Base-by-base conservation (phyloP, 1,284 basidiomycete genomes). In the Rhodotorula sp. region DNA sequence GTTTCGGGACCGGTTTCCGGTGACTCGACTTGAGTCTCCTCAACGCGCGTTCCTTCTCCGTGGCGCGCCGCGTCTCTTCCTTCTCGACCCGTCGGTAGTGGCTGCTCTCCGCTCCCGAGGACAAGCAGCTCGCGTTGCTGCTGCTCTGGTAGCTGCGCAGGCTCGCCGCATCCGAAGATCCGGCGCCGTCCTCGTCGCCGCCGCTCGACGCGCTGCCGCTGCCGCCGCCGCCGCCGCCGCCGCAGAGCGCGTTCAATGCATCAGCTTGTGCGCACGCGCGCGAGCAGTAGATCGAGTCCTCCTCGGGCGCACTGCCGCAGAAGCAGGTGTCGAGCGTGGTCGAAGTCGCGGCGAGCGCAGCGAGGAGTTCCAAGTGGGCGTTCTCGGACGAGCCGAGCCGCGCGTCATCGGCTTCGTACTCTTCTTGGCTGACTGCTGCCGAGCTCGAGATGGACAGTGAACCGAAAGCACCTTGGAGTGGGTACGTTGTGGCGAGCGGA, bases 261-360 rank as follows among this genome's bases (percentile, higher is more conserved):
- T 75, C 74, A 6, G 62, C 61, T 4, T 68, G 69, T 4, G 71
- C 71, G 64, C 74, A 75, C 15, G 55, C 45, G 2, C 65, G 49
- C 14, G 58, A 57, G 67, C 74, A 75, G 61, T 75, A 75, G 61
- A 75, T 75, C 53, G 62, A 66, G 48, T 75, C 74, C 49, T 70
- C 71, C 44, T 75, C 71, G 48, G 65, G 61, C 0, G 37, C 49
- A 8, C 42, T 42, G 30, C 74, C 74, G 60, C 74, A 75, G 62
- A 75, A 75, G 64, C 74, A 75, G 4, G 26, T 48, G 58, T 74
- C 70, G 66, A 68, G 63, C 17, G 61, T 18, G 44, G 65, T 57
- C 3, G 67, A 62, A 8, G 46, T 49, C 7, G 62, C 62, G n/a
- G 62, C 62, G 29, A 74, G 60, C 10, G 66, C 67, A 0, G 67